These are phyloP conservation scores for Penicillium capsulatum DNA, from an alignment of 2,329 filamentous ascomycete genomes.

Conservation along the genomic window DNA sequence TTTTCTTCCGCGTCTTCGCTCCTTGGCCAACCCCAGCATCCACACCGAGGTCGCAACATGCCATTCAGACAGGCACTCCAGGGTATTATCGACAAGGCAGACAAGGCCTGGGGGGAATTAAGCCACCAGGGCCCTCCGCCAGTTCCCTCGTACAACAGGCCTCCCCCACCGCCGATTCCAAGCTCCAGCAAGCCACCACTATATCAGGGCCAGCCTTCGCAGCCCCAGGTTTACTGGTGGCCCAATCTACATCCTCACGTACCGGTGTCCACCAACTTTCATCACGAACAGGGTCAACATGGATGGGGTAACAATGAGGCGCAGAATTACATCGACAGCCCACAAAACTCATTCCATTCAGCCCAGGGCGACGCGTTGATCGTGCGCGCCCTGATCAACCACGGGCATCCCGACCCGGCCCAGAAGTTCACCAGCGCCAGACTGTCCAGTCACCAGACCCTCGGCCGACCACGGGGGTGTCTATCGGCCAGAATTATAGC, in stretches of 20 bases:
- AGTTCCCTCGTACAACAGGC: slow-evolving; percentile 13
- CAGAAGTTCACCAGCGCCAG: slow-evolving; percentile 24
- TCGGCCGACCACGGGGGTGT: slow-evolving; percentile 22
- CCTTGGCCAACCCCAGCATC: slow-evolving; percentile 10
- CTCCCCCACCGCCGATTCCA: slow-evolving; percentile 21
- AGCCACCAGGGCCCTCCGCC: slow-evolving; percentile 10
- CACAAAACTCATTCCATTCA: slow-evolving; percentile 25
- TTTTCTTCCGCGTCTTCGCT: slow-evolving; percentile 7
- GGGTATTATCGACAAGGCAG: slow-evolving; percentile 21
- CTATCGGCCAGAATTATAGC: slow-evolving; percentile 23
- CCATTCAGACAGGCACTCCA: slow-evolving; percentile 23
- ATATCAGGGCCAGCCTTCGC: slow-evolving; percentile 18
- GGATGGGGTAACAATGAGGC: slow-evolving; percentile 25
- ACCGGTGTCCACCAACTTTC: slow-evolving; percentile 21
- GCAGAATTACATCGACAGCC: slow-evolving; percentile 23
- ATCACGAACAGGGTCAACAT: slow-evolving; percentile 22
- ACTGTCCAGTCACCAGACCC: slow-evolving; percentile 22
- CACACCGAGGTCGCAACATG: slow-evolving; percentile 19
- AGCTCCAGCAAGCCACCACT: slow-evolving; percentile 18
- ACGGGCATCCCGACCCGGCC: slow-evolving; percentile 19
- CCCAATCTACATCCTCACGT: slow-evolving; percentile 20
- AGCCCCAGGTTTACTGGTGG: slow-evolving; percentile 22
- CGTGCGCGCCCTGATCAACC: slow-evolving; percentile 23
- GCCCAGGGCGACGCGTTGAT: slow-evolving; percentile 21
- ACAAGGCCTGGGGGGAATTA: slow-evolving; percentile 21